These are phyloP conservation scores for Didymella pinodella DNA, from an alignment of 2,329 filamentous ascomycete species.

Conservation along the genomic window DNA sequence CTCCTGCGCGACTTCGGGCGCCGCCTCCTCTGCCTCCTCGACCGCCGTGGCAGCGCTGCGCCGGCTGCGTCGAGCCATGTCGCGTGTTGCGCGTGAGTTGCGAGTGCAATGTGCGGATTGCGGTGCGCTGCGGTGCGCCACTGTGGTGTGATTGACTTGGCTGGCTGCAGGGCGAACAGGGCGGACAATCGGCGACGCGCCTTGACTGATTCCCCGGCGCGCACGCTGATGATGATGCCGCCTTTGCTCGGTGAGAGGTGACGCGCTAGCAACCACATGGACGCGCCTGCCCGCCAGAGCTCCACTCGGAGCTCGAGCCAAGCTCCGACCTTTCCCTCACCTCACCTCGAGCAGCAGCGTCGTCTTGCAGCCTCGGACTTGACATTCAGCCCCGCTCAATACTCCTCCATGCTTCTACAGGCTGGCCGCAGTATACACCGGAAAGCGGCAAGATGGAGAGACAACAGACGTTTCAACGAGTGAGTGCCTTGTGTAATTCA, in stretches of 20 bases:
- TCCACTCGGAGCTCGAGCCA: constrained; percentile 7
- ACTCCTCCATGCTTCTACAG: not conserved
- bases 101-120: constrained; percentile 1
- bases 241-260: constrained; percentile 17
- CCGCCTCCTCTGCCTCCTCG: constrained; percentile 37
- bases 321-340: constrained; percentile 6
- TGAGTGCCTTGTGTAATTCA: constrained; percentile 18
- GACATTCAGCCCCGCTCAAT: not conserved
- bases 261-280: constrained; percentile 15
- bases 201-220: constrained; percentile 9
- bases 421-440: constrained; percentile 1
- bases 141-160: not conserved
- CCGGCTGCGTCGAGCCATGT: constrained; percentile 51
- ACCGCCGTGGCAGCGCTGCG: constrained; percentile 47
- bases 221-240: constrained; percentile 22
- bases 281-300: constrained; percentile 28
- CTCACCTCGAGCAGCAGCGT: not conserved
- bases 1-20: constrained; percentile 58
- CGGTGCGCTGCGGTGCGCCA: not conserved
- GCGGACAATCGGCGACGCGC: constrained; percentile 16
- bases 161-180: constrained; percentile 1
- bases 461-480: constrained; percentile 52
- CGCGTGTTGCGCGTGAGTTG: constrained; percentile 41
- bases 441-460: constrained; percentile 42
- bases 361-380: not conserved